Base-by-base conservation (phyloP, 1,284 basidiomycete genomes). In the Fomes fomentarius region DNA sequence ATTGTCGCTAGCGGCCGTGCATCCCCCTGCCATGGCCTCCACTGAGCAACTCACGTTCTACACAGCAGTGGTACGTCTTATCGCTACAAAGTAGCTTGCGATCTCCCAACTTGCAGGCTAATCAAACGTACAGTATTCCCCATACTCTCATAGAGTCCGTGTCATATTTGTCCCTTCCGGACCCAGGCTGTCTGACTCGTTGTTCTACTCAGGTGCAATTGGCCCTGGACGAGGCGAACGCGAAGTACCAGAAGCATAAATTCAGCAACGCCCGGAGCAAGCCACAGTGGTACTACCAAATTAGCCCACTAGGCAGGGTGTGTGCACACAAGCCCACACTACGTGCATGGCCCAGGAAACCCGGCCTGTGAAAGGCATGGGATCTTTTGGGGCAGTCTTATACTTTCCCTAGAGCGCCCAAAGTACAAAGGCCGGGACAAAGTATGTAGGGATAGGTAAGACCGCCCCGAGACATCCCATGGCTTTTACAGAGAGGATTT, bases 261-360 rank as follows among this genome's bases (percentile, higher is more conserved):
- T 56, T 65, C 53, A 56, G 62, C 25, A 71, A 74, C 64, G 39
- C 58, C 17, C 41, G 42, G 57, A 71, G 72, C 64, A 76, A 77
- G 63, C 75, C 75, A 25, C 61, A 61, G 44, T 71, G 69, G 69
- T 74, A 66, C 48, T 60, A 65, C 19, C 66, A 71, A 49, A 65
- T 76, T 42, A 76, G 74, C 62, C 70, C 72, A 67, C 66, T 15
- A 58, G 43, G 65, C 52, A 74, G 74, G 66, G 73, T 71, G 17
- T 11, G 15, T 10, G 9, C 9, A 9, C 34, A n/a, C 17, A 14
- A 6, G 11, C 34, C 11, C 15, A n/a, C 5, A 35, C 34, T 14
- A 10, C 9, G 8, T 9, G 8, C 34, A 35, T n/a, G n/a, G n/a
- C n/a, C n/a, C n/a, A n/a, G n/a, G n/a, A n/a, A n/a, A n/a, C n/a